A percentile compares a stretch with the other conserved stretches of the same genome.
Evolutionary conservation across 1,284 basidiomycete genomes (phyloP).

Genomic region (Stereum hirsutum): DNA sequence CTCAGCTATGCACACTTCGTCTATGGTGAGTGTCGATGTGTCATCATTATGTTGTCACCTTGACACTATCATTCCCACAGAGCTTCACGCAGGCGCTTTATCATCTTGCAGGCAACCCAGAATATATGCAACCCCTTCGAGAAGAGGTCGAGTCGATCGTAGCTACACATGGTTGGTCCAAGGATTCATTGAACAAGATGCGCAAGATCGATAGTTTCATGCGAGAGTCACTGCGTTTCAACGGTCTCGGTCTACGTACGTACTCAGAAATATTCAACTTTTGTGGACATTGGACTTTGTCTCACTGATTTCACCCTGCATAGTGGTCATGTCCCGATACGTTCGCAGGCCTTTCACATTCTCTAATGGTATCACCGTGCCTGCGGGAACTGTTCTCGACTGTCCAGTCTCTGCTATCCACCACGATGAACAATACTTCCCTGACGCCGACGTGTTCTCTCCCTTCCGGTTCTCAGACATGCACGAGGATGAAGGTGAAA

Average conservation of each 20-base stretch:
- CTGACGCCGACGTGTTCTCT: slow-evolving; percentile 19
- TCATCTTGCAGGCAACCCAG: slow-evolving; percentile 26
- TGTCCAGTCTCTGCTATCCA: slow-evolving; percentile 15
- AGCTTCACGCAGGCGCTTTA: slow-evolving; percentile 27
- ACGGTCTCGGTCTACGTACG: slow-evolving; percentile 13
- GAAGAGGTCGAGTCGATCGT: slow-evolving; percentile 32
- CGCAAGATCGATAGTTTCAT: slow-evolving; percentile 38
- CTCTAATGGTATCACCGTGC: slow-evolving; percentile 31
- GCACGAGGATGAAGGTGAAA: slow-evolving; percentile 9
- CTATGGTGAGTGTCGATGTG: slow-evolving; percentile 18
- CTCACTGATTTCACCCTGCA: too few species aligned
- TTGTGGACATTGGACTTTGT: too few species aligned
- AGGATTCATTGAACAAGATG: slow-evolving; percentile 29
- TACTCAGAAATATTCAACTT: background rate
- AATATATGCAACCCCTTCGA: slow-evolving; percentile 28
- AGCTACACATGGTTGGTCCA: slow-evolving; percentile 33
- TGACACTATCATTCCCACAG: slow-evolving; percentile 9
- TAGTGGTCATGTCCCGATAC: slow-evolving; percentile 24
- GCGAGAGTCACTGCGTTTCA: slow-evolving; percentile 29
- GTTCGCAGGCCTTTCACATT: slow-evolving; percentile 29
- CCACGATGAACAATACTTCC: slow-evolving; percentile 17
- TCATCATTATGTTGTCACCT: background rate
- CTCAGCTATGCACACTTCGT: slow-evolving; percentile 29
- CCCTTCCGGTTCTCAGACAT: slow-evolving; percentile 22
- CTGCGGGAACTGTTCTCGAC: slow-evolving; percentile 19